Base-by-base conservation (phyloP, 768 basidiomycete species). In the Xerocomellus intermedius region DNA sequence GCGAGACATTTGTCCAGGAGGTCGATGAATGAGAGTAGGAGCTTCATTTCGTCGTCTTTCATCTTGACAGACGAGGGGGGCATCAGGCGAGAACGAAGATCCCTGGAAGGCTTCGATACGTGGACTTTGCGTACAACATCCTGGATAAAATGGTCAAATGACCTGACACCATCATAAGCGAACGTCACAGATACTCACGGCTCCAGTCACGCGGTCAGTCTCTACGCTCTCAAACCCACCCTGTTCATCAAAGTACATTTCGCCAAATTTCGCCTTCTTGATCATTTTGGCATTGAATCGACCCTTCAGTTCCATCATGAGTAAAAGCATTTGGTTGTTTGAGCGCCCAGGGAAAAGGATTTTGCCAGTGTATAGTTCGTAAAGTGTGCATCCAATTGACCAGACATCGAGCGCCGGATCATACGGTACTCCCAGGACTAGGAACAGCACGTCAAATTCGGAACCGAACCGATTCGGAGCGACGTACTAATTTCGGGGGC, bases 251-350 rank as follows among this genome's bases (percentile, higher is more conserved):
- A 98, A 98, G 66, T 94, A 96, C 62, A 88, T 73, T 46, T 91
- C 87, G 2, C 91, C 92, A 73, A 98, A 98, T 67, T 89, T 87
- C 1, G 91, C 91, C 68, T 89, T 93, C 75, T 96, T 97, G 71
- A 98, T 89, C 85, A 93, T 85, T 73, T 93, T 94, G 59, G 83
- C 79, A 66, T 93, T 95, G 75, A 98, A 91, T 46, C 94, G 82
- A 35, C 97, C 95, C 71, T 92, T 95, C 54, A 97, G 79, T 70
- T 98, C 96, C 94, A 98, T 98, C 90, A 98, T 97, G 53, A 91
- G 83, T 52, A 94, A 78, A 19, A 98, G 77, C 96, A 98, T 98
- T 66, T 98, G 95, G 67, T 97, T 97, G 73, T 99, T 98, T 17
- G 91, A 91, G 37, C 93, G 85, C 13, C 96, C 96, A 0, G 97